Evolutionary conservation across 306 rosid genomes (phyloP).

Genomic region (Parietaria judaica): DNA sequence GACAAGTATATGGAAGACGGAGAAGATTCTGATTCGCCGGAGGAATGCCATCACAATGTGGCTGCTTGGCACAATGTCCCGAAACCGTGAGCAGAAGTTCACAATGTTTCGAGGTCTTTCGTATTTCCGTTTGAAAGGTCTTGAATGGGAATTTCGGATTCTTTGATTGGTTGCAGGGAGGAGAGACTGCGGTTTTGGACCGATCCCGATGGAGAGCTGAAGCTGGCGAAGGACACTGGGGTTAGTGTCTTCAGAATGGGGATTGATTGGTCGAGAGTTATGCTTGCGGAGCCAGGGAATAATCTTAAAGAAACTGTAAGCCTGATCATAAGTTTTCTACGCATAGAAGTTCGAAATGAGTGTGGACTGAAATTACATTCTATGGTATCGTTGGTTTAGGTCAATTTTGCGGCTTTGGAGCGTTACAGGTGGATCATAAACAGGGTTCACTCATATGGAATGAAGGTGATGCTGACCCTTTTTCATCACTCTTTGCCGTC

Average conservation of each 20-base stretch:
- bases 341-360: neutral
- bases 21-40: slow-evolving; percentile 23
- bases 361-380: slow-evolving; percentile 17
- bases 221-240: slow-evolving; percentile 81
- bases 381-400: slow-evolving; percentile 32
- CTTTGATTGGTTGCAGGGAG: slow-evolving; percentile 56
- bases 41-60: slow-evolving; percentile 51
- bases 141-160: slow-evolving; percentile 10
- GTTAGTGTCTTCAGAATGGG: slow-evolving; percentile 86
- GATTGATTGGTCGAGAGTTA: slow-evolving; percentile 87
- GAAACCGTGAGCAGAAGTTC: slow-evolving; percentile 53
- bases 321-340: slow-evolving; percentile 22
- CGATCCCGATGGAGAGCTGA: slow-evolving; percentile 89
- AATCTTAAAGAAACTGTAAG: slow-evolving; percentile 65
- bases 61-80: slow-evolving; percentile 97
- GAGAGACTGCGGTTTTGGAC: slow-evolving; percentile 98
- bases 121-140: neutral
- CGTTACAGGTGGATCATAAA: slow-evolving; percentile 91
- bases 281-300: slow-evolving; percentile 71
- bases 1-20: slow-evolving; percentile 43
- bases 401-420: slow-evolving; percentile 90
- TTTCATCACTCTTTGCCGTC: slow-evolving; percentile 97
- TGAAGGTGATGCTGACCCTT: slow-evolving; percentile 97
- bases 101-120: neutral
- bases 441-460: slow-evolving; percentile 70